These are phyloP conservation scores for Wallacemonas sp. DNA, from an alignment of 208 protist species.

Conservation along the genomic window DNA sequence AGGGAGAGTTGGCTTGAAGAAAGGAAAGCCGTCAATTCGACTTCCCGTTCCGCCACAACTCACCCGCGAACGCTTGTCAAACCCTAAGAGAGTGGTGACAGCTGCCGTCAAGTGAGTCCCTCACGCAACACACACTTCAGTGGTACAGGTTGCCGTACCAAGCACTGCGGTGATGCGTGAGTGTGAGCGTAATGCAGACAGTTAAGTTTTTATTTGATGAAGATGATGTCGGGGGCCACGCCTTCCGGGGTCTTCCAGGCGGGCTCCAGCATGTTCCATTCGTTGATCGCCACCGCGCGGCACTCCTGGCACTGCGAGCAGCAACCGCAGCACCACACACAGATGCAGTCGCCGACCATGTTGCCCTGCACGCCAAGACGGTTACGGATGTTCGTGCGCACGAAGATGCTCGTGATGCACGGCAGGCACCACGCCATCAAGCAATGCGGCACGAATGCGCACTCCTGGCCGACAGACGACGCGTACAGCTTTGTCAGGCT, in stretches of 20 bases:
- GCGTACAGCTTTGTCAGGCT: slow-evolving; percentile 53
- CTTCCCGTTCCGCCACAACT: no score
- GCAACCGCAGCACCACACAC: slow-evolving; percentile 48
- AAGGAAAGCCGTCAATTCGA: no score
- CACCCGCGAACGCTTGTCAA: no score
- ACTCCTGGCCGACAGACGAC: slow-evolving; percentile 47
- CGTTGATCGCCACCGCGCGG: slow-evolving; percentile 29
- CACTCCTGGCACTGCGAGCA: slow-evolving; percentile 59
- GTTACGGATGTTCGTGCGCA: slow-evolving; percentile 59
- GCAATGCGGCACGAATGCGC: slow-evolving; percentile 49
- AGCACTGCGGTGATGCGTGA: no score
- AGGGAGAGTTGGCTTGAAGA: neutral
- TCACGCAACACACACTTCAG: no score
- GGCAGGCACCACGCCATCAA: slow-evolving; percentile 34
- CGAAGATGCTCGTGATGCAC: slow-evolving; percentile 30
- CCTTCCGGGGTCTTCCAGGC: slow-evolving; percentile 17
- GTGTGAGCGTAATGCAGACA: no score
- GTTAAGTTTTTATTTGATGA: slow-evolving; percentile 28
- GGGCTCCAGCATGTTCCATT: slow-evolving; percentile 45
- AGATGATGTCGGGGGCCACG: slow-evolving; percentile 25
- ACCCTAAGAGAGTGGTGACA: no score
- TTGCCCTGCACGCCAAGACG: slow-evolving; percentile 41
- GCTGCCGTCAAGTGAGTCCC: no score
- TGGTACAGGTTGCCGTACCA: no score
- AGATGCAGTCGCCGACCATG: slow-evolving; percentile 65